Evolutionary conservation across 768 basidiomycete species (phyloP), one percentile per base, ranked within the genome.

Genomic region (Suillus hirtellus): DNA sequence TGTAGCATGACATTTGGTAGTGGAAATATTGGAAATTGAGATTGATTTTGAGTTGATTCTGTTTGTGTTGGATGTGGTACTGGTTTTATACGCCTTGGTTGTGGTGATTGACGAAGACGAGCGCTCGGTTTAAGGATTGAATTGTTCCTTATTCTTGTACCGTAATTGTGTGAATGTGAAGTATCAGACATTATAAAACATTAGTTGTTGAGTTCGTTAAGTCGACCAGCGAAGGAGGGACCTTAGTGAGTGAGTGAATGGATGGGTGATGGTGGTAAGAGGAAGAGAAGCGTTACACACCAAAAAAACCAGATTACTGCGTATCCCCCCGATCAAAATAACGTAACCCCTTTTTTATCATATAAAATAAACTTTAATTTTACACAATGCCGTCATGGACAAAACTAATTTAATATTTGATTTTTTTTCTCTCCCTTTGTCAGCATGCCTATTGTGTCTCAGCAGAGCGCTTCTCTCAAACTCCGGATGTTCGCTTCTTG

Each of bases 1-100:
- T 92, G 90, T 21, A 92, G 81, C 62, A 88, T 80, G 73, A 90
- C 79, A 68, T 86, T 75, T 2, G 83, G 81, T 0, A 89, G 84
- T 2, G 90, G 89, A 68, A 89, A 90, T 14, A 73, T 63, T 34
- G 82, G 79, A 19, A 72, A 64, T 47, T 69, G 62, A 50, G 64
- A 47, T 17, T 64, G 68, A 54, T 58, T 64, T 53, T 53, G 60
- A 31, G 61, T 66, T 34, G 61, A 67, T 24, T 71, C 69, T 19
- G 66, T 50, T 44, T 62, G 58, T 55, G 73, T 72, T 17, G 65
- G 46, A 46, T 63, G 60, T 52, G 73, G 73, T 17, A 71, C 69
- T 44, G 74, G 75, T 64, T 70, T 77, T 69, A 75, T 70, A 63
- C 71, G 73, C 58, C 76, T 71, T 42, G 71, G 70, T 17, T 75